Evolutionary conservation across 768 basidiomycete genomes (phyloP), one percentile per base, ranked within the genome.

Genomic region (Termitomyces titanicus): DNA sequence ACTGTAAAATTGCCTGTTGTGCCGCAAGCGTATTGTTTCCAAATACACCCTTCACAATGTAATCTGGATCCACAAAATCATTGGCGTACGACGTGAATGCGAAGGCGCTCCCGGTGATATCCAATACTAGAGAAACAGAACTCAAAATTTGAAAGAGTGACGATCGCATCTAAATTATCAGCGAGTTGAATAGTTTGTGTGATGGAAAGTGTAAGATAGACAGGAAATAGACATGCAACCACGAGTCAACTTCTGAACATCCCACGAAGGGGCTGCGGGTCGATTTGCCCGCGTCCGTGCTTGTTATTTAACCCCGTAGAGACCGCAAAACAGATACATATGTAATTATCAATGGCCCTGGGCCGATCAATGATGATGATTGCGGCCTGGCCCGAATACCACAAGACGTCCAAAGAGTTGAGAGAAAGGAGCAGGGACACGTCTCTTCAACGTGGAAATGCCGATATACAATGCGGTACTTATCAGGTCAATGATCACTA

Each of bases 41-140:
- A 60, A 77, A 81, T 13, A 72, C 70, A 34, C 73, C 67, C 5
- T 72, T 61, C 20, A 80, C 68, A 44, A 83, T 74, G 56, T 72
- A 78, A 44, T 72, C 66, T 0, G 84, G 83, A 55, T 82, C 74
- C 34, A 84, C 72, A 56, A 83, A 85, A 48, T 80, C 79, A 58
- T 83, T 82, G 3, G 79, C 75, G 58, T 83, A 83, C 55, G 72
- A 74, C 0, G 69, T 74, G 34, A 72, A 68, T 13, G 71, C 68
- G 5, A 49, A 54, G 13, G 67, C 59, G 17, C 34, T 29, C 5
- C 17, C 24, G 12, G n/a, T 24, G 6, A n/a, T 18, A 22, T 38
- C 35, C 11, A 48, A 25, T n/a, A 37, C 4, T 17, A 65, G 38
- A 55, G 62, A 25, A 55, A 66, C 45, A 66, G 61, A 47, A 53